Conservation (phyloP, 1,139 yeast genomes). For the Magnusiomyces clavatus region DNA sequence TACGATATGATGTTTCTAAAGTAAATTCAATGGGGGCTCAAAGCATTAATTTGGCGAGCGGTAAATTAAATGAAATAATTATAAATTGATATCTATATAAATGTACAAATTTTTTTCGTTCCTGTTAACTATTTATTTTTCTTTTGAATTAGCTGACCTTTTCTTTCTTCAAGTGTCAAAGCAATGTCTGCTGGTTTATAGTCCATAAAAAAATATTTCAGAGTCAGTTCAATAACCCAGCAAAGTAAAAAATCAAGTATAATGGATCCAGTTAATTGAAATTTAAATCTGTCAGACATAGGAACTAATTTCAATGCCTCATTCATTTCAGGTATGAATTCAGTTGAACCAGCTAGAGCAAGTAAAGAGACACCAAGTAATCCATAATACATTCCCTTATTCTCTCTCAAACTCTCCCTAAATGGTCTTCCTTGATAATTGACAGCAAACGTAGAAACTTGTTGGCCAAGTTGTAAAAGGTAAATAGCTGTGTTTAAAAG, state of each 20-base stretch:
- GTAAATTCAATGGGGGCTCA: too few relatives aligned
- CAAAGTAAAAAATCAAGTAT: conserved; percentile 69
- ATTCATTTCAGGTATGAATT: conserved; percentile 88
- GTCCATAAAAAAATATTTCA: conserved; percentile 84
- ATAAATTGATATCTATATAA: neutral
- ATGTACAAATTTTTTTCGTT: neutral
- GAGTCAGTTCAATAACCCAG: conserved; percentile 69
- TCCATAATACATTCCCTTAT: conserved; percentile 97
- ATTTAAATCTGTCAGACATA: conserved; percentile 68
- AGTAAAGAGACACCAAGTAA: conserved; percentile 82
- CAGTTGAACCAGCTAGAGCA: conserved; percentile 89
- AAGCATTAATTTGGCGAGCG: too few relatives aligned
- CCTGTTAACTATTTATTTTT: conserved; percentile 22
- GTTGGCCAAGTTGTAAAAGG: conserved; percentile 88
- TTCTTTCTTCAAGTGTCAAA: conserved; percentile 28
- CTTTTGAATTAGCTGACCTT: conserved; percentile 25
- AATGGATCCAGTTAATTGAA: conserved; percentile 66
- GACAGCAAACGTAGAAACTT: conserved; percentile 95
- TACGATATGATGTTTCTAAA: too few relatives aligned
- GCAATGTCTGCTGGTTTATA: conserved; percentile 92
- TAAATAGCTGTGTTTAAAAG: conserved; percentile 94
- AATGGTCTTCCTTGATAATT: conserved; percentile 97
- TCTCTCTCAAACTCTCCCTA: conserved; percentile 81
- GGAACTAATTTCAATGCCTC: conserved; percentile 88
- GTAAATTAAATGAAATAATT: too few relatives aligned